Base-by-base conservation (phyloP, 805 yeast species). In the Candida silvicultrix region DNA sequence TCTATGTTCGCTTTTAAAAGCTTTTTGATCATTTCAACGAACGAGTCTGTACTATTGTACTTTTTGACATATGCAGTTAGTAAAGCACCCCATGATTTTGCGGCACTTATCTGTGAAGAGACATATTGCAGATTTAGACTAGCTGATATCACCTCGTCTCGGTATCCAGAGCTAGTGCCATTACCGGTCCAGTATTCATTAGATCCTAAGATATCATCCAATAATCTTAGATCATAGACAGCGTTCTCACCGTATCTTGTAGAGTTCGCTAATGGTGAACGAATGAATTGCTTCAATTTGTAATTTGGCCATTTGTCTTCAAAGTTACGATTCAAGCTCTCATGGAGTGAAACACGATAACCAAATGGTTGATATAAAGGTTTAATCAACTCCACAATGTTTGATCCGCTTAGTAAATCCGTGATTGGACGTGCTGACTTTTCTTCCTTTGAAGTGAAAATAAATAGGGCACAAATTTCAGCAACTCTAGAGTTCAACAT, bases 11-110 rank as follows among this genome's bases (percentile, higher is more conserved):
- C 65, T 43, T 67, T 67, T 36, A 89, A 64, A n/a, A 88, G 65
- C 25, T 70, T 64, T 9, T 70, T 57, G 0, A 80, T 80, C 40
- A 73, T 57, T 9, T 63, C 63, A 55, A 66, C 54, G 52, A 67
- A 69, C 0, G 68, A 58, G 9, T 58, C 48, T 4, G 65, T 62
- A 0, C 51, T 48, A 1, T 60, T 56, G 20, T 60, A 61, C 40
- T 67, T 69, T 49, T 79, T 75, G 48, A 85, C 74, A 55, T 68
- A 82, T 0, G 92, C 78, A 0, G 92, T 81, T 20, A 88, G 50
- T 31, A 89, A 67, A 1, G 94, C 89, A 42, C 92, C 89, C 75
- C 87, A 80, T 0, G 95, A 76, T 54, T 83, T 83, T 4, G 88
- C 84, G 19, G 85, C 76, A 4, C 78, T 69, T 15, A 82, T 69